These are phyloP conservation scores for Tuber calosporum DNA, from an alignment of 495 filamentous ascomycete species.

Conservation along the genomic window DNA sequence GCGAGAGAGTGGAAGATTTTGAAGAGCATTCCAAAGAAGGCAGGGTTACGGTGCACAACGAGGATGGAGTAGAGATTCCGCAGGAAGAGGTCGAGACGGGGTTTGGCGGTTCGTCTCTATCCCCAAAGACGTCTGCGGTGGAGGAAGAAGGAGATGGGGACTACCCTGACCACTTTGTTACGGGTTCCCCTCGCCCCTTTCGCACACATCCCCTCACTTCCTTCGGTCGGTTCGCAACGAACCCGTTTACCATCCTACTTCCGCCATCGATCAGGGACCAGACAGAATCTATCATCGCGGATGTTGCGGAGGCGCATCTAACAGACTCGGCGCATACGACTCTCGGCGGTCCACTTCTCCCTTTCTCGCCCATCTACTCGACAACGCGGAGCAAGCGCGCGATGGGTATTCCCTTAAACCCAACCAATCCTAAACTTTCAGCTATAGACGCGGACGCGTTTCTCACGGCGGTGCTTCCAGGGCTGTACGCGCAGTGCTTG, in stretches of 20 bases:
- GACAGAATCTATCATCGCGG: slow-evolving; percentile 54
- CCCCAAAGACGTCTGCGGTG: background rate
- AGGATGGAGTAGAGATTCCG: slow-evolving; percentile 54
- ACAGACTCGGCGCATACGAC: slow-evolving; percentile 56
- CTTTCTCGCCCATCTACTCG: slow-evolving; percentile 55
- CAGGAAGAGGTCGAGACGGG: slow-evolving; percentile 26
- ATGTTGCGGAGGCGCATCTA: slow-evolving; percentile 64
- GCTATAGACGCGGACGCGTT: slow-evolving; percentile 85
- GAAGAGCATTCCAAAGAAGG: slow-evolving; percentile 40
- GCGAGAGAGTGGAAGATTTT: slow-evolving; percentile 50
- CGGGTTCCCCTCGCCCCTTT: slow-evolving; percentile 39
- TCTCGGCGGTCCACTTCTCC: slow-evolving; percentile 69
- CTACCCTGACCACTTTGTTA: slow-evolving; percentile 43
- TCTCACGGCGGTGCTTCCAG: slow-evolving; percentile 70
- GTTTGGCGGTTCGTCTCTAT: background rate
- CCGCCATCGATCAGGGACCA: slow-evolving; percentile 47
- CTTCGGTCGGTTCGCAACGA: slow-evolving; percentile 57
- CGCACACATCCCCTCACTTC: slow-evolving; percentile 61
- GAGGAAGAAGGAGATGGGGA: slow-evolving; percentile 41
- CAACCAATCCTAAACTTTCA: slow-evolving; percentile 61
- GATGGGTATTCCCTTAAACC: slow-evolving; percentile 60
- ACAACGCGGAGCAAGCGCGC: slow-evolving; percentile 44
- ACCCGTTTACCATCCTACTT: slow-evolving; percentile 62
- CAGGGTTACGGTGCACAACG: slow-evolving; percentile 51
- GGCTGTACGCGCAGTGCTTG: slow-evolving; percentile 65